Conservation (phyloP, 2,329 filamentous ascomycete species). For the Cladosporium sp. region DNA sequence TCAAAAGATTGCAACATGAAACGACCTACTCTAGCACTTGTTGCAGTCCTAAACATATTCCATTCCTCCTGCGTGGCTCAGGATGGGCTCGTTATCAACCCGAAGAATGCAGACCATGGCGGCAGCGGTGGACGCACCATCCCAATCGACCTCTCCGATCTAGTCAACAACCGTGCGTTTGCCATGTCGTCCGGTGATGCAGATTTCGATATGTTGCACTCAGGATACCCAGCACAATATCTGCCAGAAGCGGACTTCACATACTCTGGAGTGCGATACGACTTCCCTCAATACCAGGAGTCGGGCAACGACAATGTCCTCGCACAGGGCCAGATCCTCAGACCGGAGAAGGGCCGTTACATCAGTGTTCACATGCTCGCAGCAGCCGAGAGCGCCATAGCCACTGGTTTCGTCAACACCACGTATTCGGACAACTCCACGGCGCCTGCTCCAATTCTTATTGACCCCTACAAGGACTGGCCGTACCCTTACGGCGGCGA, state of each 20-base stretch:
- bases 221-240: slow-evolving; percentile 36
- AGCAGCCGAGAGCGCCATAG: slow-evolving; percentile 37
- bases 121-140: slow-evolving; percentile 19
- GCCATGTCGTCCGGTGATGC: slow-evolving; percentile 34
- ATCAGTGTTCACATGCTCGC: slow-evolving; percentile 38
- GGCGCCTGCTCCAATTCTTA: slow-evolving; percentile 30
- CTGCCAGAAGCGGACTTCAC: slow-evolving; percentile 29
- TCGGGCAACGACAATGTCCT: slow-evolving; percentile 38
- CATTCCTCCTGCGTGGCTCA: slow-evolving; percentile 14
- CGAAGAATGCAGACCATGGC: slow-evolving; percentile 23
- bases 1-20: too few species aligned
- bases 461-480: slow-evolving; percentile 38
- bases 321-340: slow-evolving; percentile 34
- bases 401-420: slow-evolving; percentile 35
- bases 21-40: too few species aligned
- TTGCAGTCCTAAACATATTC: too few species aligned
- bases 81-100: slow-evolving; percentile 27
- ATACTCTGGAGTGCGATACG: slow-evolving; percentile 36
- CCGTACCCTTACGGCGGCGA: slow-evolving; percentile 40
- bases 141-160: slow-evolving; percentile 23
- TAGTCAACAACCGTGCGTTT: slow-evolving; percentile 36
- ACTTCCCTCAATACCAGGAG: slow-evolving; percentile 34
- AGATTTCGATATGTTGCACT: slow-evolving; percentile 32
- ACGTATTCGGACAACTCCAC: slow-evolving; percentile 37
- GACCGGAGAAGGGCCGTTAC: slow-evolving; percentile 31